Evolutionary conservation across 306 rosid genomes (phyloP).

Genomic region (Cicer chorassanicum): DNA sequence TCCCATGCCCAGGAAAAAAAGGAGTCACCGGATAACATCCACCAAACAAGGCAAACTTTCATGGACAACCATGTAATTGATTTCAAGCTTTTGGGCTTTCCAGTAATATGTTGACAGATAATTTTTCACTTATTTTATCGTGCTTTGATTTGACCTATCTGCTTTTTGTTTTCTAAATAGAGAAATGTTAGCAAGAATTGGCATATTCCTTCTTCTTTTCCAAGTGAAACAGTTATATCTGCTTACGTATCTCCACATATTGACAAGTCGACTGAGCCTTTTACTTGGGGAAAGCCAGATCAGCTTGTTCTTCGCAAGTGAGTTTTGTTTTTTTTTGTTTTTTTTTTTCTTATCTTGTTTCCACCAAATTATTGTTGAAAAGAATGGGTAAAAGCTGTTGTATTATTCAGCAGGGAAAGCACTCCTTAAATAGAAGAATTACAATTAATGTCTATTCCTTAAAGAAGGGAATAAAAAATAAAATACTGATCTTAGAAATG

Average conservation of each 20-base stretch:
- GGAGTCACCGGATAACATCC: constrained; percentile 48
- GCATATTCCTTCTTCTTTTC: constrained; percentile 89
- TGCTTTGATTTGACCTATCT: constrained; percentile 22
- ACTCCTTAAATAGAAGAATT: not conserved
- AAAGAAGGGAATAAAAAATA: not conserved
- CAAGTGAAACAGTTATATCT: constrained; percentile 82
- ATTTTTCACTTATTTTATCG: constrained; percentile 26
- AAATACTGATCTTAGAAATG: not conserved
- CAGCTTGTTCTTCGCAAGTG: constrained; percentile 95
- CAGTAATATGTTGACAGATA: constrained; percentile 31
- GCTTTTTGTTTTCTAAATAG: constrained; percentile 51
- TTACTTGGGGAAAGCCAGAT: constrained; percentile 95
- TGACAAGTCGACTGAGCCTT: constrained; percentile 87
- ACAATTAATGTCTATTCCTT: not conserved
- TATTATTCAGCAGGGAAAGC: not conserved
- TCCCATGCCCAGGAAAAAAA: constrained; percentile 50
- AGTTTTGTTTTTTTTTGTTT: constrained; percentile 42
- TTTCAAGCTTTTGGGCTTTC: constrained; percentile 37
- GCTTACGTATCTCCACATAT: constrained; percentile 82
- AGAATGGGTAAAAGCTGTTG: not conserved
- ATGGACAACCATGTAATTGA: constrained; percentile 75
- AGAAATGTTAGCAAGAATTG: constrained; percentile 99
- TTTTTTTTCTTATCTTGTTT: constrained; percentile 28
- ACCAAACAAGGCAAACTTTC: constrained; percentile 62
- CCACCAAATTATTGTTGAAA: not conserved